Conservation (phyloP, 495 filamentous ascomycete genomes). For the Penicillium parvum region DNA sequence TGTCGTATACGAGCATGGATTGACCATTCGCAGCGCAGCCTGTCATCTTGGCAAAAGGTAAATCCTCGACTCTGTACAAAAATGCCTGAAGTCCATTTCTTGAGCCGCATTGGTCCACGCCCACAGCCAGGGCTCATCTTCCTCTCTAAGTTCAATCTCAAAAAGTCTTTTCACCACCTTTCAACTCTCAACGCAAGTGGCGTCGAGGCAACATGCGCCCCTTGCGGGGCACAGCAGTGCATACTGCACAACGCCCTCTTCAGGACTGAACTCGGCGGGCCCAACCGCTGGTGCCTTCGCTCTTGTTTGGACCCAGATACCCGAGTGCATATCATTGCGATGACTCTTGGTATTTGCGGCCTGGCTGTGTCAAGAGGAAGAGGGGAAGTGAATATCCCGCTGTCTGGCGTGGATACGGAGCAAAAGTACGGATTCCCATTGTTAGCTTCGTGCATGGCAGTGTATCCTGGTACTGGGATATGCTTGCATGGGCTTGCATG, state of each 20-base stretch:
- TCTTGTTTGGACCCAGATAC: background rate
- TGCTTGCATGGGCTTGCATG: conserved; percentile 12
- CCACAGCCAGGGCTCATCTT: background rate
- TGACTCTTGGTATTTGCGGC: too few relatives aligned
- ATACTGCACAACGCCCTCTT: conserved; percentile 8
- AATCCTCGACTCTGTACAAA: too few relatives aligned
- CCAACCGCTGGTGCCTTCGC: conserved; percentile 1
- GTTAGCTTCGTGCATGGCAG: conserved; percentile 4
- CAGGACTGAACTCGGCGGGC: background rate
- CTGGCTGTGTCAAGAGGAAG: background rate
- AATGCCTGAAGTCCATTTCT: background rate
- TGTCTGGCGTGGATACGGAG: too few relatives aligned
- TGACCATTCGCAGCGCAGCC: background rate
- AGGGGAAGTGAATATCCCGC: background rate
- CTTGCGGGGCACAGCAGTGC: conserved; percentile 13
- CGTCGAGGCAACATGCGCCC: conserved; percentile 3
- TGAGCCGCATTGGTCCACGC: conserved; percentile 4
- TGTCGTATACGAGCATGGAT: too few relatives aligned
- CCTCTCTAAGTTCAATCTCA: background rate
- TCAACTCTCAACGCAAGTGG: conserved; percentile 9
- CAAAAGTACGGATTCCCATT: conserved; percentile 5
- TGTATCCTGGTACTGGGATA: conserved; percentile 12
- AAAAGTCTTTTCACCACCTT: too few relatives aligned
- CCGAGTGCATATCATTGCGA: background rate
- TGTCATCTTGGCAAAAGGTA: background rate